phyloP scores from a whole-genome alignment of 129 eudicot species.

The Pseudognaphalium luteoalbum region DNA sequence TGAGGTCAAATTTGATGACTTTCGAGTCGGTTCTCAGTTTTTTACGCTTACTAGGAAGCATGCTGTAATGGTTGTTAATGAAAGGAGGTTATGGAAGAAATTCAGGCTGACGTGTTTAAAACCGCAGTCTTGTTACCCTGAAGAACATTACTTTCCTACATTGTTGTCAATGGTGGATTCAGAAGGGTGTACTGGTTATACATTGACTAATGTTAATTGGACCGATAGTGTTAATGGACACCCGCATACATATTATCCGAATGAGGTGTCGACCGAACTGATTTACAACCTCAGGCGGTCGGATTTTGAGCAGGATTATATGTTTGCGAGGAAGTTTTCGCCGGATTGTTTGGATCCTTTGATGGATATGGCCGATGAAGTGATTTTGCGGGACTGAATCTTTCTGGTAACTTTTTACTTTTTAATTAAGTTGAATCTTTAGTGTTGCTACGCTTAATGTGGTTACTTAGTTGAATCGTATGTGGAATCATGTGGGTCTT shows the following conservation, averaged over 20 bases:
- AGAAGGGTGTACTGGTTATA: conserved; percentile 57
- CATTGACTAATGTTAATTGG: conserved; percentile 87
- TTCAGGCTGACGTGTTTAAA: conserved; percentile 62
- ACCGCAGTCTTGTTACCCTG: conserved; percentile 77
- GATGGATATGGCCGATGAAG: conserved; percentile 63
- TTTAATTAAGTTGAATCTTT: not conserved
- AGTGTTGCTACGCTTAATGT: conserved; percentile 14
- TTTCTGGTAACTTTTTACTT: conserved; percentile 26
- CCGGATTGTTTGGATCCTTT: conserved; percentile 71
- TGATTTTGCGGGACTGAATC: conserved; percentile 64
- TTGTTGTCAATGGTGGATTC: conserved; percentile 77
- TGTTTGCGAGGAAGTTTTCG: conserved; percentile 88
- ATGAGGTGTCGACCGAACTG: conserved; percentile 62
- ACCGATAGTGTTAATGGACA: conserved; percentile 74
- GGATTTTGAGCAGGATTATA: conserved; percentile 47
- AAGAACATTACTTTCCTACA: conserved; percentile 92
- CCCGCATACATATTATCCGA: conserved; percentile 73
- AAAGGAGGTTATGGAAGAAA: conserved; percentile 77
- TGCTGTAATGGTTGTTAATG: conserved; percentile 57
- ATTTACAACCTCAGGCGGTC: conserved; percentile 61
- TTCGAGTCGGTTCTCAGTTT: conserved; percentile 84
- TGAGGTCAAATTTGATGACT: conserved; percentile 58
- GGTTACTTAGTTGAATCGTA: conserved; percentile 18
- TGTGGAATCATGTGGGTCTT: conserved; percentile 16
- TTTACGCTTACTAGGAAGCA: conserved; percentile 63